Evolutionary conservation across 495 filamentous ascomycete genomes (phyloP).

Genomic region (Penicillium bovifimosum): DNA sequence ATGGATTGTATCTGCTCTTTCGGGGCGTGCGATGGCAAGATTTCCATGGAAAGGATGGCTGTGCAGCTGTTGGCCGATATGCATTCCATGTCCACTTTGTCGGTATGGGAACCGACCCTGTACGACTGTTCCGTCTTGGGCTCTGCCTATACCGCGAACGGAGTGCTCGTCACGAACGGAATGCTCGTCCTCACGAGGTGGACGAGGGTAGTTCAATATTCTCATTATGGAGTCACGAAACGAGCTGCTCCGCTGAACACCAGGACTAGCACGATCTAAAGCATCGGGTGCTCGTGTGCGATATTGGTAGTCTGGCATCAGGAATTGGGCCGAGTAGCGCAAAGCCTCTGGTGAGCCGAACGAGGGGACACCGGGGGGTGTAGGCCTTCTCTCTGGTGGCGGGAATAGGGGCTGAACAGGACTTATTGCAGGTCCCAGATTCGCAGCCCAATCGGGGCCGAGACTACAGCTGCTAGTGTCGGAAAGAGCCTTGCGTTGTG

Average conservation of each 20-base stretch:
- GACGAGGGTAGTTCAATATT: conserved; percentile 21
- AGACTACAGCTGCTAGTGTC: conserved; percentile 5
- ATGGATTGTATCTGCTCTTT: background rate
- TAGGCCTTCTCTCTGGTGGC: conserved; percentile 38
- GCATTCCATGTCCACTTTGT: conserved; percentile 37
- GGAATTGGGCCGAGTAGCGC: conserved; percentile 26
- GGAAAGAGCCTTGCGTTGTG: conserved; percentile 18
- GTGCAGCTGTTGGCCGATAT: conserved; percentile 21
- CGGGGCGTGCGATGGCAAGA: conserved; percentile 17
- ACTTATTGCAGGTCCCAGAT: conserved; percentile 21
- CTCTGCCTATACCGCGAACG: conserved; percentile 23
- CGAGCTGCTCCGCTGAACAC: conserved; percentile 8
- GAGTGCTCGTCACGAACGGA: conserved; percentile 3
- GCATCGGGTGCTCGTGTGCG: background rate
- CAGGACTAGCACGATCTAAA: background rate
- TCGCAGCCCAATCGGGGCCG: conserved; percentile 22
- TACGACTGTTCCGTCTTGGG: conserved; percentile 35
- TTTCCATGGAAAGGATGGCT: conserved; percentile 35
- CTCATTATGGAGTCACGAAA: conserved; percentile 26
- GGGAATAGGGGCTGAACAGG: conserved; percentile 33
- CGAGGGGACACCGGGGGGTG: conserved; percentile 44
- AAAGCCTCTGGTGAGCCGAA: conserved; percentile 43
- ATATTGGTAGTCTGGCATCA: conserved; percentile 5
- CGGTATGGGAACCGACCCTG: conserved; percentile 35
- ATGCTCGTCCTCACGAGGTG: conserved; percentile 1